Conservation (phyloP, 148 eudicot genomes). For the Cornus kousa region DNA sequence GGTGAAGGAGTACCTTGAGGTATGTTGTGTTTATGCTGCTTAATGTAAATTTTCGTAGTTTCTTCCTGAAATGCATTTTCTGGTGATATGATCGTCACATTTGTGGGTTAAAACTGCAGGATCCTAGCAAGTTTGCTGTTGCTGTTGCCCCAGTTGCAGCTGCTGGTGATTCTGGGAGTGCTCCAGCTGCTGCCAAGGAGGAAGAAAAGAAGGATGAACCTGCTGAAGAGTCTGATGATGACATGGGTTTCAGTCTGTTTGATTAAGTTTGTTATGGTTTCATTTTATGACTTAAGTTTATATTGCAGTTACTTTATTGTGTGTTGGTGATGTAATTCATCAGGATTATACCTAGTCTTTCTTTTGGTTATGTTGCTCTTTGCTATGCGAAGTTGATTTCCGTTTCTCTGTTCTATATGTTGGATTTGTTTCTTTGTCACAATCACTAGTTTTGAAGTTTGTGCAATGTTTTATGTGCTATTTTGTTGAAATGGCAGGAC, state of each 20-base stretch:
- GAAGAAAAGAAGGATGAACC: slow-evolving; percentile 15
- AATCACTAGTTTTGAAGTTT: background rate
- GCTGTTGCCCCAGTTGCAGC: slow-evolving; percentile 31
- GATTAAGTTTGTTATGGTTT: background rate
- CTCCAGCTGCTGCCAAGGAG: slow-evolving; percentile 19
- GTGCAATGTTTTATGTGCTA: background rate
- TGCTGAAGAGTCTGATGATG: slow-evolving; percentile 11
- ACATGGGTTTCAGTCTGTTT: slow-evolving; percentile 8
- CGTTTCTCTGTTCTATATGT: background rate
- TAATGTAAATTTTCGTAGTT: background rate
- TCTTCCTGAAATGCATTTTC: background rate
- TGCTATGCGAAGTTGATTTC: background rate
- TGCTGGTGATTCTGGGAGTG: slow-evolving; percentile 25
- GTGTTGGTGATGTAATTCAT: background rate
- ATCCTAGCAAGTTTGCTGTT: slow-evolving; percentile 46
- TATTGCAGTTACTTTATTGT: background rate
- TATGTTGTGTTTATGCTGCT: background rate
- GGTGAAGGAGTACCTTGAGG: slow-evolving; percentile 45
- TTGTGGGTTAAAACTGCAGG: slow-evolving; percentile 19
- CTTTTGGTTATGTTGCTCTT: background rate
- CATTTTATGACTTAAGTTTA: background rate
- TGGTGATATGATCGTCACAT: background rate
- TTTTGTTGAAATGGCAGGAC: background rate
- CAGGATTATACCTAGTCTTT: background rate
- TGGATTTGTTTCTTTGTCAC: background rate